A percentile compares a stretch with the other conserved stretches of the same genome.
Conservation (phyloP, 2,329 filamentous ascomycete genomes). For the Ascochyta clinopodiicola region DNA sequence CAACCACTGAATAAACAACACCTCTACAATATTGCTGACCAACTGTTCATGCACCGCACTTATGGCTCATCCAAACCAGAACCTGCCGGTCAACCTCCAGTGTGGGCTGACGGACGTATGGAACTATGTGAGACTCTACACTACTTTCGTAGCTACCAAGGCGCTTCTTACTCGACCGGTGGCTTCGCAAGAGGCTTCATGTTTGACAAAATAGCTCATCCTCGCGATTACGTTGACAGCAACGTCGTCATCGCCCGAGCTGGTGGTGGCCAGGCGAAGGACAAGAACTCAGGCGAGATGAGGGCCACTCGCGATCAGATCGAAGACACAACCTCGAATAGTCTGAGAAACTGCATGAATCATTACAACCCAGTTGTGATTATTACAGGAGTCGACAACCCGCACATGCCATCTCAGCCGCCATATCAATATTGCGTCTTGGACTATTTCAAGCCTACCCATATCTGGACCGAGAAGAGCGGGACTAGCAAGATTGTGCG, state of each 20-base stretch:
- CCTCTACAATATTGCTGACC: slow-evolving; percentile 21
- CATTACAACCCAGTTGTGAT: slow-evolving; percentile 59
- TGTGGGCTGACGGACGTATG: slow-evolving; percentile 66
- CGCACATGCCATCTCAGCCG: slow-evolving; percentile 56
- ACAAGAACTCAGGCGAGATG: slow-evolving; percentile 55
- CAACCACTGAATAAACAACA: background rate
- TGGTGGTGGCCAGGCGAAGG: slow-evolving; percentile 61
- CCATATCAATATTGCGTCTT: slow-evolving; percentile 69
- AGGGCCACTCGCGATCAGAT: slow-evolving; percentile 57
- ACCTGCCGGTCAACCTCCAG: slow-evolving; percentile 52
- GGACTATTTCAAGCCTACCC: slow-evolving; percentile 71
- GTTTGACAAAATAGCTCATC: slow-evolving; percentile 61
- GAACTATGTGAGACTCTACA: slow-evolving; percentile 68
- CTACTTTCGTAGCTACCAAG: slow-evolving; percentile 68
- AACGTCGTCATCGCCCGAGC: slow-evolving; percentile 69
- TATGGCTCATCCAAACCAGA: slow-evolving; percentile 39
- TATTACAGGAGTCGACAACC: slow-evolving; percentile 60
- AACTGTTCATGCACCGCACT: slow-evolving; percentile 20
- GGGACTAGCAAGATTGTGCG: slow-evolving; percentile 58
- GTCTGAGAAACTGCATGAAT: slow-evolving; percentile 56
- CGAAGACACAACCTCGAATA: slow-evolving; percentile 45
- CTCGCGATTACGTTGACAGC: slow-evolving; percentile 64
- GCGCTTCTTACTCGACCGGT: slow-evolving; percentile 62
- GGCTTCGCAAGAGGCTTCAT: slow-evolving; percentile 64
- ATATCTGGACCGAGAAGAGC: slow-evolving; percentile 70